A percentile compares a stretch with the other conserved stretches of the same genome.
These are phyloP conservation scores for Colletotrichum plurivorum DNA, from an alignment of 2,329 filamentous ascomycete species.

Conservation along the genomic window DNA sequence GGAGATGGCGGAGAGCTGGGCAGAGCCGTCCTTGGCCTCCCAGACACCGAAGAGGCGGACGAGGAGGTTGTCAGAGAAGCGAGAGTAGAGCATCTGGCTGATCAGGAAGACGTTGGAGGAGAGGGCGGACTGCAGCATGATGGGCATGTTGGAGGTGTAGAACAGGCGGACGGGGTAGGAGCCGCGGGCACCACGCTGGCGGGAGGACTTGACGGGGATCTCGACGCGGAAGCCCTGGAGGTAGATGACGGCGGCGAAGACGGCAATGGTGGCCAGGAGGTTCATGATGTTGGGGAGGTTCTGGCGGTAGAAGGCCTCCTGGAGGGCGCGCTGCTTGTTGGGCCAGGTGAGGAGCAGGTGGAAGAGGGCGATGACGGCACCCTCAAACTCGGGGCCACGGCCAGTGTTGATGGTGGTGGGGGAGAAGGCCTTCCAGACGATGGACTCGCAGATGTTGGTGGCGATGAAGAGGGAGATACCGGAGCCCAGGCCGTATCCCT, in stretches of 20 bases:
- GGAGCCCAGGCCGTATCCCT: constrained; percentile 98
- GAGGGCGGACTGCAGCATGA: constrained; percentile 99
- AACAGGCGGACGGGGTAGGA: constrained; percentile 99
- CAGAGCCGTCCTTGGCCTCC: constrained; percentile 96
- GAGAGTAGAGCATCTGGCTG: constrained; percentile 99
- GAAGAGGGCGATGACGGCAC: constrained; percentile 97
- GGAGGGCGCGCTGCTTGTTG: constrained; percentile 98
- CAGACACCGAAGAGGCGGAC: constrained; percentile 98
- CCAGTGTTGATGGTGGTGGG: constrained; percentile 99
- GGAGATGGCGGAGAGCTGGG: constrained; percentile 93
- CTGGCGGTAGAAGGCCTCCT: constrained; percentile 99
- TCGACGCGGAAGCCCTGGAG: constrained; percentile 99
- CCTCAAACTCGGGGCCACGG: constrained; percentile 98
- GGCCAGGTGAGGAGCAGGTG: constrained; percentile 98
- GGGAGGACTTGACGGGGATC: constrained; percentile 99
- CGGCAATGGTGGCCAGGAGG: constrained; percentile 89
- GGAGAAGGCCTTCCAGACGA: constrained; percentile 99
- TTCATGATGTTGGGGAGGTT: constrained; percentile 99
- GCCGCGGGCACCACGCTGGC: constrained; percentile 98
- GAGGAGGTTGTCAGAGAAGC: constrained; percentile 98
- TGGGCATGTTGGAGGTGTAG: constrained; percentile 99
- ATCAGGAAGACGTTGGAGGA: constrained; percentile 99
- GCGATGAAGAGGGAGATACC: constrained; percentile 99
- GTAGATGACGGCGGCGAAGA: constrained; percentile 99
- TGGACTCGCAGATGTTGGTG: constrained; percentile 99